Conservation (phyloP, 306 rosid genomes). For the Vigna trinervia region DNA sequence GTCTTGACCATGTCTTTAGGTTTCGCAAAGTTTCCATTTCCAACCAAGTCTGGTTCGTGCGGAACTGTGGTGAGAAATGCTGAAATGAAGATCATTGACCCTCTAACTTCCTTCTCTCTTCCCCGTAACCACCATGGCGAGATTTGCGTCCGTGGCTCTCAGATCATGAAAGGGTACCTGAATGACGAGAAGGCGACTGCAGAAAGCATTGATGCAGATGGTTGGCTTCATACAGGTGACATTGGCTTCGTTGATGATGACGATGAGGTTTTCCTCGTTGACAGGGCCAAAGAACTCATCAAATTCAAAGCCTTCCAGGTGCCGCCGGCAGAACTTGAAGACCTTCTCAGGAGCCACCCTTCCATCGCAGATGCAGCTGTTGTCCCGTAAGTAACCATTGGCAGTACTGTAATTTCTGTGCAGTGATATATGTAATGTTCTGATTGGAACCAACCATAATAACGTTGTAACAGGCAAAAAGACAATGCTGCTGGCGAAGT, state of each 20-base stretch:
- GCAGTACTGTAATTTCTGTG: too few relatives aligned
- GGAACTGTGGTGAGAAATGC: conserved; percentile 72
- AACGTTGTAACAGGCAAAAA: conserved; percentile 52
- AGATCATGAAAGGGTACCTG: conserved; percentile 79
- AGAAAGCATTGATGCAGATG: conserved; percentile 59
- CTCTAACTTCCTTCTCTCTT: conserved; percentile 54
- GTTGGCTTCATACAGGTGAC: conserved; percentile 84
- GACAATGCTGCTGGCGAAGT: conserved; percentile 79
- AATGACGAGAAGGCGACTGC: conserved; percentile 62
- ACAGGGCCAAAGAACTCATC: conserved; percentile 74
- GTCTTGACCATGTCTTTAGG: conserved; percentile 63
- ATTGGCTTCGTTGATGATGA: conserved; percentile 69
- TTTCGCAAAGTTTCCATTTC: conserved; percentile 64
- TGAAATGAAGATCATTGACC: conserved; percentile 63
- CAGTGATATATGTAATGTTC: too few relatives aligned
- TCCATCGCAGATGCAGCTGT: conserved; percentile 81
- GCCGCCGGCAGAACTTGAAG: conserved; percentile 81
- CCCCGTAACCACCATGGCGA: conserved; percentile 60
- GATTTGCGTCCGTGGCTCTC: conserved; percentile 72
- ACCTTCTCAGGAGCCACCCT: conserved; percentile 67
- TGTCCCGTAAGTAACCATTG: conserved; percentile 63
- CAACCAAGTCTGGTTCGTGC: conserved; percentile 65
- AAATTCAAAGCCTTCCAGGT: conserved; percentile 89
- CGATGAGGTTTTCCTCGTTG: conserved; percentile 67
- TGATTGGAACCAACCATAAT: neutral